phyloP scores from a whole-genome alignment of 2,329 filamentous ascomycete genomes.

The Bisporella sp. region DNA sequence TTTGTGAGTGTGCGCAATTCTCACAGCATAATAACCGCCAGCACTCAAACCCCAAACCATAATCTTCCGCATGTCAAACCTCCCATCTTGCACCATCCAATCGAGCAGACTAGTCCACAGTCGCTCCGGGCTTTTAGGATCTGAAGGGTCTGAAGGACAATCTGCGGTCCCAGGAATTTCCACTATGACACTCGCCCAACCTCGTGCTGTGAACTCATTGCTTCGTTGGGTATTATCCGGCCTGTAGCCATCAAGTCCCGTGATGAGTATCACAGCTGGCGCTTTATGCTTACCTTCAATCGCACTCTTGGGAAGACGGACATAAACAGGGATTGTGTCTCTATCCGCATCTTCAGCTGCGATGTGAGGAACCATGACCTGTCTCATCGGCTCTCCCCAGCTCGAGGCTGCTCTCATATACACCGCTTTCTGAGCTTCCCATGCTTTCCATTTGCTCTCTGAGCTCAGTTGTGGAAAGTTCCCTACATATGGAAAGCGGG shows the following conservation, averaged over 20 bases:
- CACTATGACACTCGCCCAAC: slow-evolving; percentile 55
- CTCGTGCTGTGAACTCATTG: slow-evolving; percentile 54
- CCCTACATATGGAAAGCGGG: slow-evolving; percentile 57
- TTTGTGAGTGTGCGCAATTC: slow-evolving; percentile 61
- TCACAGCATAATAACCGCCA: slow-evolving; percentile 62
- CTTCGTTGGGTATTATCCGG: slow-evolving; percentile 55
- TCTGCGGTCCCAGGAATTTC: slow-evolving; percentile 65
- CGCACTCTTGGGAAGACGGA: slow-evolving; percentile 49
- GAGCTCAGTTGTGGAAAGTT: slow-evolving; percentile 32
- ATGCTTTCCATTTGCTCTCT: slow-evolving; percentile 51
- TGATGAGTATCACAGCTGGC: slow-evolving; percentile 50
- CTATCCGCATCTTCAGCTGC: slow-evolving; percentile 41
- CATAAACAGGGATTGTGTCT: slow-evolving; percentile 53
- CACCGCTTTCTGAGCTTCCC: slow-evolving; percentile 56
- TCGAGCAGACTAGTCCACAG: slow-evolving; percentile 55
- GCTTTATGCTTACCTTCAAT: slow-evolving; percentile 25
- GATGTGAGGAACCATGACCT: slow-evolving; percentile 56
- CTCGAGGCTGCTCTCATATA: slow-evolving; percentile 49
- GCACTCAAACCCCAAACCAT: slow-evolving; percentile 58
- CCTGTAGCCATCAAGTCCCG: slow-evolving; percentile 55
- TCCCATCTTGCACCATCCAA: slow-evolving; percentile 45
- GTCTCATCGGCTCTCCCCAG: slow-evolving; percentile 52
- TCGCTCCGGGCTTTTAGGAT: slow-evolving; percentile 52
- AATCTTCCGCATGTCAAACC: slow-evolving; percentile 50
- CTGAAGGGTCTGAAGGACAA: slow-evolving; percentile 55